These are phyloP conservation scores for Hemisphaericaspora subhashii DNA, from an alignment of 1,139 yeast species.

Conservation along the genomic window DNA sequence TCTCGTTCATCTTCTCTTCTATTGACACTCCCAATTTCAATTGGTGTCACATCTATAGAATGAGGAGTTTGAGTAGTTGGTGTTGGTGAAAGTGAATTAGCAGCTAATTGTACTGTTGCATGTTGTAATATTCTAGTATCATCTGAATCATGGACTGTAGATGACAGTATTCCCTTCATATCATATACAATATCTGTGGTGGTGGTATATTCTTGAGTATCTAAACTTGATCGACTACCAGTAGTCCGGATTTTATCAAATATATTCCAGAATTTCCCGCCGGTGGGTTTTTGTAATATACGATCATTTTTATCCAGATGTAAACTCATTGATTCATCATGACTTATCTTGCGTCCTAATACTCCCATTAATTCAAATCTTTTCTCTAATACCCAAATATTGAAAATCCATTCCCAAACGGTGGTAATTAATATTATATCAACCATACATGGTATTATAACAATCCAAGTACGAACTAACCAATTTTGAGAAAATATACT, in stretches of 20 bases:
- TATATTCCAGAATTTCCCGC: background rate
- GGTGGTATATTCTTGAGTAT: background rate
- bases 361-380: conserved; percentile 46
- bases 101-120: background rate
- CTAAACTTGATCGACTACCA: background rate
- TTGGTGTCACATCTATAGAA: background rate
- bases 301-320: conserved; percentile 7
- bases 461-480: conserved; percentile 41
- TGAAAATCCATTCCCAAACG: conserved; percentile 55
- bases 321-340: conserved; percentile 31
- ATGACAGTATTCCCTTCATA: background rate
- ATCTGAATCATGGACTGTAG: background rate
- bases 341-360: conserved; percentile 46
- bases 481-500: conserved; percentile 27
- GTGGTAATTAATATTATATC: conserved; percentile 41
- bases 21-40: too few relatives aligned
- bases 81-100: background rate
- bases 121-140: background rate
- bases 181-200: background rate
- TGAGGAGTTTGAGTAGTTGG: background rate
- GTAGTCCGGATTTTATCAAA: background rate
- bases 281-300: background rate
- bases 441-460: conserved; percentile 34
- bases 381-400: conserved; percentile 43
- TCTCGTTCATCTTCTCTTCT: conserved; percentile 8